Conservation (phyloP, 805 yeast genomes). For the Torulaspora gathmanii region DNA sequence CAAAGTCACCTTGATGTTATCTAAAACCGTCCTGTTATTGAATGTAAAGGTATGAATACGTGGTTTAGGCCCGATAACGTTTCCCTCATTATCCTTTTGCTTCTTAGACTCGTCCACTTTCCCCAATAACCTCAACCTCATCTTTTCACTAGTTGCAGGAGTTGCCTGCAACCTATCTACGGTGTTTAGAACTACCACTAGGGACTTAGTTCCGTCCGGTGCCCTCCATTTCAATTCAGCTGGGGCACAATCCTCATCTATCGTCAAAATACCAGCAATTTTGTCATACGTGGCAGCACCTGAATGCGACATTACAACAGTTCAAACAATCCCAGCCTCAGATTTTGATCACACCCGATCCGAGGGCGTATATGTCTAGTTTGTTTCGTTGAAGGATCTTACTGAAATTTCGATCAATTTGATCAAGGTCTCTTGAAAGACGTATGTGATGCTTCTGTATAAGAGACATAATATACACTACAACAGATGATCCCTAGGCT, state of each 20-base stretch:
- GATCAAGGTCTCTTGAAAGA: background rate
- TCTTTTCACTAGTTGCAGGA: conserved; percentile 58
- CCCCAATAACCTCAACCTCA: conserved; percentile 58
- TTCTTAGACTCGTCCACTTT: conserved; percentile 36
- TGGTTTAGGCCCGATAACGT: conserved; percentile 25
- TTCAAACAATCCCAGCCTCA: background rate
- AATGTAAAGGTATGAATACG: conserved; percentile 51
- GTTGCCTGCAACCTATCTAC: conserved; percentile 61
- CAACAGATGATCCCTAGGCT: too few species aligned
- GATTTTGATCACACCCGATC: background rate
- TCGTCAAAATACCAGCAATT: conserved; percentile 51
- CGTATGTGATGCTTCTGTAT: background rate
- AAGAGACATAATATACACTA: background rate
- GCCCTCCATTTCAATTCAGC: conserved; percentile 52
- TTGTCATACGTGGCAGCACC: conserved; percentile 56
- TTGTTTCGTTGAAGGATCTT: background rate
- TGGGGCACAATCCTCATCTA: conserved; percentile 53
- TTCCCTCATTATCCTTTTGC: conserved; percentile 30
- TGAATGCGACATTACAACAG: conserved; percentile 36
- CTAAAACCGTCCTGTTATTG: conserved; percentile 70
- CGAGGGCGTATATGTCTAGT: background rate
- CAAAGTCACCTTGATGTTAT: conserved; percentile 58
- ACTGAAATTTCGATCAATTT: background rate
- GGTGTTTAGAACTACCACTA: conserved; percentile 40
- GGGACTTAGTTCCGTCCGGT: conserved; percentile 47